Percentiles rank a stretch among this genome's conserved stretches.
Evolutionary conservation across 495 filamentous ascomycete species (phyloP).

Genomic region (Bryoglossum gracile): DNA sequence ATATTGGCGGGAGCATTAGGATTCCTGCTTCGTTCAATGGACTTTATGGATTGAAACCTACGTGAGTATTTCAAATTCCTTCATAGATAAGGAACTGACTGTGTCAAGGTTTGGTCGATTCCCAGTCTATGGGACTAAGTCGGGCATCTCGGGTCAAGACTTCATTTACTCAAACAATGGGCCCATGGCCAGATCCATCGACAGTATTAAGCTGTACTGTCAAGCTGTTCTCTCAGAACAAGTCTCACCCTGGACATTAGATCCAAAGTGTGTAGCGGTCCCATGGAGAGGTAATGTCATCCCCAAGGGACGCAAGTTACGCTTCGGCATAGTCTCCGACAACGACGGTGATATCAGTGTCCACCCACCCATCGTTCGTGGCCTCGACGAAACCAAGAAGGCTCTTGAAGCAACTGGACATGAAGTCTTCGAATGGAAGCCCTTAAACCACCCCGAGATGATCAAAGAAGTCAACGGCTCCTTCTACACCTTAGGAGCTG

Average conservation of each 20-base stretch:
- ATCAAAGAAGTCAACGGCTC: conserved; percentile 43
- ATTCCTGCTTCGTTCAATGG: conserved; percentile 60
- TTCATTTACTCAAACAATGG: conserved; percentile 37
- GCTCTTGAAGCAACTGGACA: conserved; percentile 36
- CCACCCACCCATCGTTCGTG: conserved; percentile 46
- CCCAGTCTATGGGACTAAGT: conserved; percentile 23
- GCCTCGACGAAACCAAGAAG: conserved; percentile 35
- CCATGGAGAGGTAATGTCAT: conserved; percentile 34
- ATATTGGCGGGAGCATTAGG: conserved; percentile 65
- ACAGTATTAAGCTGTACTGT: conserved; percentile 38
- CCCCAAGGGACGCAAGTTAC: conserved; percentile 30
- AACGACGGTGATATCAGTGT: conserved; percentile 48
- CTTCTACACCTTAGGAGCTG: conserved; percentile 48
- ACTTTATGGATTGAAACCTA: conserved; percentile 53
- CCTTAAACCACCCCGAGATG: conserved; percentile 33
- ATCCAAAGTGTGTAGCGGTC: conserved; percentile 36
- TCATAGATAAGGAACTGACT: background rate
- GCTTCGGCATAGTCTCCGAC: conserved; percentile 43
- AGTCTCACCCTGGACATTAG: conserved; percentile 33
- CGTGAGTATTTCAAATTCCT: conserved; percentile 18
- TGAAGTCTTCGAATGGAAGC: conserved; percentile 34
- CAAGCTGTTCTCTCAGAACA: conserved; percentile 28
- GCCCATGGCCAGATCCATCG: conserved; percentile 37
- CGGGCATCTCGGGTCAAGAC: conserved; percentile 24
- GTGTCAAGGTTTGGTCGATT: conserved; percentile 23